Evolutionary conservation across 805 yeast genomes (phyloP).

Genomic region (Cyberlindnera amylophila): DNA sequence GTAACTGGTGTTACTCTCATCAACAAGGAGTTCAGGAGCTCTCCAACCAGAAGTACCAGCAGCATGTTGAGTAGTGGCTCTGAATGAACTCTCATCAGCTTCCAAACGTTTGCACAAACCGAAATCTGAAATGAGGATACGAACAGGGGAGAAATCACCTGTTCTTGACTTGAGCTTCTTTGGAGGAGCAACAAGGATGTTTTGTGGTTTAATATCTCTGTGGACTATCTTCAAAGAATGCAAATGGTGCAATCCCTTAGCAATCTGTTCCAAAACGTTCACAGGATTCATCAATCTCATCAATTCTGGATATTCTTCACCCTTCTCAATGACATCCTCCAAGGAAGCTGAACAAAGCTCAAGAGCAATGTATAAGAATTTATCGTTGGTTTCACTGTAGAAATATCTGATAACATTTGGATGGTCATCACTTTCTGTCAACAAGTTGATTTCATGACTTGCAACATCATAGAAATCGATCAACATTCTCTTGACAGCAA

Average conservation of each 20-base stretch:
- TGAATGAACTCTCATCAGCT: conserved; percentile 86
- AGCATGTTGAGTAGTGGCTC: conserved; percentile 88
- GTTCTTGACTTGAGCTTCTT: conserved; percentile 36
- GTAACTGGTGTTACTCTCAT: conserved; percentile 26
- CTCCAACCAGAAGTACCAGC: conserved; percentile 99
- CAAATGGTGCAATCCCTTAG: conserved; percentile 79
- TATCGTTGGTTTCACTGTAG: conserved; percentile 87
- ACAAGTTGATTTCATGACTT: conserved; percentile 78
- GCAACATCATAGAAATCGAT: conserved; percentile 93
- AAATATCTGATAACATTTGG: conserved; percentile 91
- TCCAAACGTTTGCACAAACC: conserved; percentile 93
- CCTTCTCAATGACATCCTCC: conserved; percentile 73
- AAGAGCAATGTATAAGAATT: conserved; percentile 86
- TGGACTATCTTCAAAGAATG: conserved; percentile 91
- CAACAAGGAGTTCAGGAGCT: conserved; percentile 81
- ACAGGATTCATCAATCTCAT: conserved; percentile 44
- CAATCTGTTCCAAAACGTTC: conserved; percentile 66
- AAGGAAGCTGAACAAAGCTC: conserved; percentile 88
- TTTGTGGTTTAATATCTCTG: conserved; percentile 92
- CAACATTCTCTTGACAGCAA: conserved; percentile 92
- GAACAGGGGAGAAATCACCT: conserved; percentile 38
- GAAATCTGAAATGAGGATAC: conserved; percentile 89
- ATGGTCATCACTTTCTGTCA: conserved; percentile 95
- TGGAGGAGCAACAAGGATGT: conserved; percentile 77
- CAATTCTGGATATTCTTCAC: conserved; percentile 34